Base-by-base conservation (phyloP, 257 asterid species). In the Cordia subcordata region DNA sequence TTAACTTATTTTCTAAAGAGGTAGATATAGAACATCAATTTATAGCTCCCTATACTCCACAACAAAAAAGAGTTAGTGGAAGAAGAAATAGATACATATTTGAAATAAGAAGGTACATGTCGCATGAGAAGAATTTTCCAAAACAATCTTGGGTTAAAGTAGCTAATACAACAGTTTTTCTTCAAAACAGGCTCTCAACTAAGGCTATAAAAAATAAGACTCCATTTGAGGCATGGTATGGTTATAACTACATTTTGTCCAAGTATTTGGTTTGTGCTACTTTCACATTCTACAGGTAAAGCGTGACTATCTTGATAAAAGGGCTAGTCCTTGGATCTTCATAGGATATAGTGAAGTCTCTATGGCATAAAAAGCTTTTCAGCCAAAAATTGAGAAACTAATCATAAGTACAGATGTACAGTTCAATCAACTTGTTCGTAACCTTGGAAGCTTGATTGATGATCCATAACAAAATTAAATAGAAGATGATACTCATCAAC, bases 211-310 rank as follows among this genome's bases (percentile, higher is more conserved):
- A 33, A 55, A 5, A 55, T 13, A 55, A 32, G 15, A 55, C 22
- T 27, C 21, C 60, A 32, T 55, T 55, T 55, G 60, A 55, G 11
- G 45, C 23, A 12, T 32, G 47, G 60, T 55, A 35, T n/a, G 60
- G 21, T 11, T 55, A 13, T 55, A 49, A 49, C 8, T 49, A 49
- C 10, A 14, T 8, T 4, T 55, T 55, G 11, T 33, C 23, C 4
- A 40, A 58, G 52, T 58, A 4, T 38, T 58, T 20, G 37, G 51
- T 18, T 17, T 58, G 16, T 58, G 38, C 16, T 40, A 33, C 37
- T 23, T 11, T 38, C 33, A 58, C 37, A 46, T 58, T 37, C 62
- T 49, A 8, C 62, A 39, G 50, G 62, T 58, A 10, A 58, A 58
- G n/a, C 38, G 10, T 10, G 51, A 40, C 17, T 33, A 58, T 9